A percentile compares a stretch with the other conserved stretches of the same genome.
Evolutionary conservation across 306 rosid genomes (phyloP).

Genomic region (Fragaria nilgerrensis): DNA sequence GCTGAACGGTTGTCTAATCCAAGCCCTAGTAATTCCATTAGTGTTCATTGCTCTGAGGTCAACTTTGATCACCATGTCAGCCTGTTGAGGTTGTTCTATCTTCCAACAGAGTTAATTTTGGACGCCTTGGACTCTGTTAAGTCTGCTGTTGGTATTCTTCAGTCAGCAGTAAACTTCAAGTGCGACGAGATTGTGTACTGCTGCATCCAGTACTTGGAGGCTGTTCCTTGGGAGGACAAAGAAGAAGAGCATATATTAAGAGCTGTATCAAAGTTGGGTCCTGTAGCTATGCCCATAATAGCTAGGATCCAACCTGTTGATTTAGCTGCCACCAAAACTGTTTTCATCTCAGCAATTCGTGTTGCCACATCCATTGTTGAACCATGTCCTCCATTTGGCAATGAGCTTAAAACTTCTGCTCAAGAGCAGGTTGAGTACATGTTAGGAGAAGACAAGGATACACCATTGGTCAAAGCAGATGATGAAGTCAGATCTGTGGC

Average conservation of each 20-base stretch:
- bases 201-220: conserved; percentile 37
- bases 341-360: conserved; percentile 79
- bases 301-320: conserved; percentile 44
- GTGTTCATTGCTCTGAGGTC: conserved; percentile 27
- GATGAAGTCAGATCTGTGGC: conserved; percentile 67
- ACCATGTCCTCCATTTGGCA: conserved; percentile 73
- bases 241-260: conserved; percentile 38
- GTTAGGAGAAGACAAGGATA: conserved; percentile 66
- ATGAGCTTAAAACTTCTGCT: conserved; percentile 79
- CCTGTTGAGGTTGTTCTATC: conserved; percentile 30
- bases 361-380: conserved; percentile 66
- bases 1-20: conserved; percentile 22
- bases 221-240: conserved; percentile 38
- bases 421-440: conserved; percentile 95
- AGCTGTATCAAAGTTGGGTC: conserved; percentile 31
- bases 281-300: conserved; percentile 33
- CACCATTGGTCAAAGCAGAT: conserved; percentile 50
- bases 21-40: conserved; percentile 22
- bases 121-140: conserved; percentile 30
- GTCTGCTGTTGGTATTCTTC: conserved; percentile 30
- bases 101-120: conserved; percentile 22
- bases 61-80: conserved; percentile 35
- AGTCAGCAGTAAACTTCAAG: conserved; percentile 23
- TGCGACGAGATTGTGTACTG: conserved; percentile 31
- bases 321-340: conserved; percentile 57